phyloP scores from a whole-genome alignment of 2,329 filamentous ascomycete genomes.

The Pyricularia grisea region DNA sequence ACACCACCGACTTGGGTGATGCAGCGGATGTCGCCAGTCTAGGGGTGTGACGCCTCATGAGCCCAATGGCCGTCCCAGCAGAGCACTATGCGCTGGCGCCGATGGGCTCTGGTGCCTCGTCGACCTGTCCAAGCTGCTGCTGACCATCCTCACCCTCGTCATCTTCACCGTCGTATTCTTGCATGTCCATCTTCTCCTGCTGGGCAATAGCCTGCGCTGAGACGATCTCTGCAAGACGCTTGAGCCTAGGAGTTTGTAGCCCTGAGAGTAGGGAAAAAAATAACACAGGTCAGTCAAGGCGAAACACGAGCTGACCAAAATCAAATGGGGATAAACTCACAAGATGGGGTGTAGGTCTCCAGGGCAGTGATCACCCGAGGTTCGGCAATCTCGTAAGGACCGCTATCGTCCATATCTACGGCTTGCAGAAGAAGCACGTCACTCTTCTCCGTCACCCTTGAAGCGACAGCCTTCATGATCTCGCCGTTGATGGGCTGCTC shows the following conservation, averaged over 20 bases:
- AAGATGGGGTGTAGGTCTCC: slow-evolving; percentile 96
- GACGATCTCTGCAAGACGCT: slow-evolving; percentile 96
- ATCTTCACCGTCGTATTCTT: slow-evolving; percentile 33
- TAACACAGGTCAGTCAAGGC: not conserved
- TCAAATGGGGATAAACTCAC: slow-evolving; percentile 45
- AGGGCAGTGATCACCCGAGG: slow-evolving; percentile 90
- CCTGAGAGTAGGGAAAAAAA: slow-evolving; percentile 37
- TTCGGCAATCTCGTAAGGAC: slow-evolving; percentile 96
- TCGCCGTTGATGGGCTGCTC: slow-evolving; percentile 99
- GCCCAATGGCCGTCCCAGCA: slow-evolving; percentile 9
- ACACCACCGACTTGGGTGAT: slow-evolving; percentile 17
- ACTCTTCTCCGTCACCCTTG: slow-evolving; percentile 94
- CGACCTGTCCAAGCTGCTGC: slow-evolving; percentile 19
- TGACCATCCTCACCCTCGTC: slow-evolving; percentile 35
- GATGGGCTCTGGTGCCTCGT: slow-evolving; percentile 31
- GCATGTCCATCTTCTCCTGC: slow-evolving; percentile 69
- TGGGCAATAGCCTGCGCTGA: slow-evolving; percentile 93
- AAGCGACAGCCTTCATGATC: slow-evolving; percentile 99
- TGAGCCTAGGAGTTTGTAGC: slow-evolving; percentile 91
- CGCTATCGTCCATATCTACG: slow-evolving; percentile 98
- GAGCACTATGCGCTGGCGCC: slow-evolving; percentile 25
- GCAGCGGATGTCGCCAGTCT: slow-evolving; percentile 11
- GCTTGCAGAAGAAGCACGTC: slow-evolving; percentile 88
- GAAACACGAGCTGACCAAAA: not conserved
- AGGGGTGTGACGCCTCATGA: not conserved